Evolutionary conservation across 192 early-diverging fungal species (phyloP), one percentile per base, ranked within the genome.

Genomic region (Entomortierella beljakovae): DNA sequence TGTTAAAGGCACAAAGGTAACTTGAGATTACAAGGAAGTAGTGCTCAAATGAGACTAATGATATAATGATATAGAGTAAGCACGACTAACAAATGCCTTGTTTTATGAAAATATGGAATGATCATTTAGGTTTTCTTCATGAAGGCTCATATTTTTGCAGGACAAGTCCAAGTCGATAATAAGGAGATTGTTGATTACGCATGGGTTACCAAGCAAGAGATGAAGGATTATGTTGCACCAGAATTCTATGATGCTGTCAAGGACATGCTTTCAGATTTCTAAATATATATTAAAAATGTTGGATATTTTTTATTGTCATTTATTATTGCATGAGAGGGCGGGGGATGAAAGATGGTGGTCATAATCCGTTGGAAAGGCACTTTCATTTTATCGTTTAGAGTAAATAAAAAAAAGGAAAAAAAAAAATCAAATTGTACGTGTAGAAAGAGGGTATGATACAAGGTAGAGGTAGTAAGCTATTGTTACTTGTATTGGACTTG

Each of bases 61-160:
- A 40, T 20, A 10, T 46, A 11, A 46, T 46, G 6, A 15, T 15
- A 16, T 4, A 46, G 11, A 46, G n/a, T n/a, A n/a, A n/a, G n/a
- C n/a, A n/a, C n/a, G n/a, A n/a, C n/a, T n/a, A 38, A 38, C 37
- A 38, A 38, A 38, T n/a, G n/a, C n/a, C n/a, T n/a, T n/a, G 37
- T 38, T 38, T 13, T 38, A 38, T 8, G 6, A 38, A 8, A 8
- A 8, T 13, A 38, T 38, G 37, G 37, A 6, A 38, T 38, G 6
- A 13, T 38, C 13, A 38, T 11, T 20, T 60, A 94, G 86, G 85
- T 90, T 8, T 97, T 97, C 81, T 95, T 91, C 70, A 90, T 97
- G 90, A 95, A 95, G 82, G 89, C 89, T 0, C 90, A 94, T 50
- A 92, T 94, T 49, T 82, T 95, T 20, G 82, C 89, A 7, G 95